Conservation (phyloP, 2,329 filamentous ascomycete species). For the Xylariaceae sp. region DNA sequence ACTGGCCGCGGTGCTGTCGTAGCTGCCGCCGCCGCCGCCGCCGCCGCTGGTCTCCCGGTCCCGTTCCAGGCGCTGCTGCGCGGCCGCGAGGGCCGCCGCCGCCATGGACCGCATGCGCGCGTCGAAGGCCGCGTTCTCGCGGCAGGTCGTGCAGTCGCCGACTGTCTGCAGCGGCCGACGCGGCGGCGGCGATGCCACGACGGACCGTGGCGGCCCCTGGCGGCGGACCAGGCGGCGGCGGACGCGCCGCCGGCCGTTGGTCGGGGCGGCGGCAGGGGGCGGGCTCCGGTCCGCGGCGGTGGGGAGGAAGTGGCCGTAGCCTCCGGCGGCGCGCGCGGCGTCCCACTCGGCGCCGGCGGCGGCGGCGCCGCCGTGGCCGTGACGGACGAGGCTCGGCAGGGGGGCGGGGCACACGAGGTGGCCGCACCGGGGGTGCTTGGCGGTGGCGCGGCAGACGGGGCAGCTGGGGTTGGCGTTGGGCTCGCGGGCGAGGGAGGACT, state of each 20-base stretch:
- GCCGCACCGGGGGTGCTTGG: constrained; percentile 23
- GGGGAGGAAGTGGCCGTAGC: background rate
- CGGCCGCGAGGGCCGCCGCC: background rate
- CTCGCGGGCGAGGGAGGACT: constrained; percentile 26
- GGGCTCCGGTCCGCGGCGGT: constrained; percentile 1
- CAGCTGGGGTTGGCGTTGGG: constrained; percentile 26
- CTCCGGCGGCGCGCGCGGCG: constrained; percentile 4
- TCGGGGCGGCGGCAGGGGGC: constrained; percentile 2
- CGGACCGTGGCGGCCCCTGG: constrained; percentile 10
- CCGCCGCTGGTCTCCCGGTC: too few species aligned
- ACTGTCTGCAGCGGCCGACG: constrained; percentile 16
- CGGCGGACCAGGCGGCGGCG: constrained; percentile 18
- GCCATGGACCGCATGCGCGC: constrained; percentile 6
- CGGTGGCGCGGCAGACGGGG: constrained; percentile 31
- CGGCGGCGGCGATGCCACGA: constrained; percentile 3
- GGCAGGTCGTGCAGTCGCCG: constrained; percentile 20
- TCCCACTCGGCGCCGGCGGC: constrained; percentile 6
- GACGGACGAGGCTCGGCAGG: background rate
- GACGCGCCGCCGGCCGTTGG: constrained; percentile 4
- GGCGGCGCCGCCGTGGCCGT: constrained; percentile 5
- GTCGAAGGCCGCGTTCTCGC: constrained; percentile 16
- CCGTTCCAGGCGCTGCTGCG: background rate
- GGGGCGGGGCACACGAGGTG: constrained; percentile 15
- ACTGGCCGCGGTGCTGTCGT: background rate
- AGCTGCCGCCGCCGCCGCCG: too few species aligned